Base-by-base conservation (phyloP, 176 grass and related monocot genomes). In the Bolboschoenus planiculmis region DNA sequence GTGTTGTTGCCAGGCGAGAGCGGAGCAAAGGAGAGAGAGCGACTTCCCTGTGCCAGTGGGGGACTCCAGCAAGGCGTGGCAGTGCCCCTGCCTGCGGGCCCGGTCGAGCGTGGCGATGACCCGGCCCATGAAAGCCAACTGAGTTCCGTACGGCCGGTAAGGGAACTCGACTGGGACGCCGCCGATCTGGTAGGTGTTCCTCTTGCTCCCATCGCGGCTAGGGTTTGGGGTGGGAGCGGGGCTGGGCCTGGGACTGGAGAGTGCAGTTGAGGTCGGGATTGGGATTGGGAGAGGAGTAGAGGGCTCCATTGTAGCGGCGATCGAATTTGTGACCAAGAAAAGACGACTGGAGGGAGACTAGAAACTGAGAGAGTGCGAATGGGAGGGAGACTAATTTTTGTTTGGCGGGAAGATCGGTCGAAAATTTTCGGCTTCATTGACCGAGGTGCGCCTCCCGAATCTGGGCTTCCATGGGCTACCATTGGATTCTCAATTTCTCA, bases 51-150 rank as follows among this genome's bases (percentile, higher is more conserved):
- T 94, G 59, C 95, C 95, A 31, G 95, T 94, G 33, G 95, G 95
- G n/a, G 95, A 97, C 88, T 97, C 95, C 65, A 97, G 87, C 46
- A 97, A 89, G 11, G 92, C 92, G 82, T 94, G 92, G 56, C 90
- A 92, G 73, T 81, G 87, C 11, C 95, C 90, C 85, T 97, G 90
- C 35, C 92, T 89, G 6, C 90, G 85, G 30, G 92, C 95, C 44
- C 88, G 87, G 63, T 92, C 90, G 43, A 97, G 90, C 57, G 92
- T 92, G 78, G 84, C 59, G 78, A 97, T 92, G 90, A 97, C 90
- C 56, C 95, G 90, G 0, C 92, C 92, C 92, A 97, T 97, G 95
- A 97, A 97, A 27, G 95, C 95, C 29, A 97, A 87, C 95, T 97
- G 95, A 78, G 90, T 86, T 2, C 95, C 95, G 78, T 97, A 97